Evolutionary conservation across 1,284 basidiomycete genomes (phyloP), one percentile per base, ranked within the genome.

Genomic region (Tilletia caries): DNA sequence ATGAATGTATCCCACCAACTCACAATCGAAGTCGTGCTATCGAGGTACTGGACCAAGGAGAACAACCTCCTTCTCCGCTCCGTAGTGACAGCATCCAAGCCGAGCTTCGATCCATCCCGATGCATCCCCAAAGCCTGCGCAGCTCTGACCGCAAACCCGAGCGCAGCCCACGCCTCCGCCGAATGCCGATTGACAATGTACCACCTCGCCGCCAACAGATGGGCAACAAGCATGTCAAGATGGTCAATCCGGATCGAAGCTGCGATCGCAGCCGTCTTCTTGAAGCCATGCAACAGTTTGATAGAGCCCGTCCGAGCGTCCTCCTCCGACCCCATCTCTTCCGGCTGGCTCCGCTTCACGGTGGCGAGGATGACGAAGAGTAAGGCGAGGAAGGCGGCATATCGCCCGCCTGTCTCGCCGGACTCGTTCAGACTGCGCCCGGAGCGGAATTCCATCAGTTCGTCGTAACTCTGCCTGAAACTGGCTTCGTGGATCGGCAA

Each of bases 311-410:
- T 75, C 44, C 75, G 72, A 25, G 78, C 78, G 27, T 79, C 78
- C 20, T 72, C 64, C 43, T 79, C 79, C 23, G 68, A 68, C 25
- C 71, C 75, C n/a, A 71, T 67, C 2, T 88, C 87, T 76, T 94
- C 92, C 0, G 94, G 93, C 4, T 92, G 91, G 20, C 94, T 86
- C 69, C 93, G 87, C 25, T 91, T 91, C 27, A 93, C 88, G 68
- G 93, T 93, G 5, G 95, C 93, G n/a, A 97, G 86, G 3, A 97
- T 91, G 54, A 95, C 92, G 81, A 95, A 97, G 29, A 97, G 86
- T 23, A 96, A 86, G 1, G 94, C 92, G 1, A 97, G 86, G 82
- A 95, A 95, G 0, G 93, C 91, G 75, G 92, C 91, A 6, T 90
- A 88, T 67, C 88, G 87, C 23, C 88, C 87, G 20, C 91, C 89